A percentile compares a stretch with the other conserved stretches of the same genome.
These are phyloP conservation scores for Alloteropsis semialata DNA, from an alignment of 176 grass and related monocot species.

Conservation along the genomic window DNA sequence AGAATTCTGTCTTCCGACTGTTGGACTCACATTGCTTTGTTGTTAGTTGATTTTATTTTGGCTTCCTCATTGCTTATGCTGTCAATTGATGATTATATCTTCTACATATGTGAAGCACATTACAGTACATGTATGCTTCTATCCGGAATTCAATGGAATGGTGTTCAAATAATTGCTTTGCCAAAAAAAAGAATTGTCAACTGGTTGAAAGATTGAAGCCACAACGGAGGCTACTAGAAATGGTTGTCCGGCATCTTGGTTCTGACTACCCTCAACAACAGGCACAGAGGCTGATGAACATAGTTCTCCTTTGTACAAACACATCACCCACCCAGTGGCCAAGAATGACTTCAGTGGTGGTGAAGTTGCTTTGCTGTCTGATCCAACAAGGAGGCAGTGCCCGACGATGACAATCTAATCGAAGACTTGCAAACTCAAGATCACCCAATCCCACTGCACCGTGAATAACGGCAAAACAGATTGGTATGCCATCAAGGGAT, in stretches of 20 bases:
- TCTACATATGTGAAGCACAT: too few species aligned
- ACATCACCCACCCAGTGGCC: conserved; percentile 50
- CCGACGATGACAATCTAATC: conserved; percentile 30
- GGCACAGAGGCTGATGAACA: conserved; percentile 54
- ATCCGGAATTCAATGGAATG: too few species aligned
- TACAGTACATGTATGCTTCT: too few species aligned
- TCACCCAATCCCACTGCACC: neutral
- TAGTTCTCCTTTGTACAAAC: conserved; percentile 63
- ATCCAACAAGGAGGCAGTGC: conserved; percentile 29
- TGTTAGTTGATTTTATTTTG: too few species aligned
- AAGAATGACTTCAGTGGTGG: conserved; percentile 58
- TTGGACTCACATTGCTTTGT: neutral
- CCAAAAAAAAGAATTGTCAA: neutral
- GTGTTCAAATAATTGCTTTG: neutral
- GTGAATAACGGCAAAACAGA: conserved; percentile 31
- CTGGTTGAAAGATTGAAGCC: conserved; percentile 57
- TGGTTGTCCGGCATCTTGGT: conserved; percentile 54
- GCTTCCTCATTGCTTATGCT: too few species aligned
- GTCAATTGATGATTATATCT: too few species aligned
- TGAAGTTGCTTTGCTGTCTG: conserved; percentile 61
- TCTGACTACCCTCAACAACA: conserved; percentile 57
- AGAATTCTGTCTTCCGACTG: neutral
- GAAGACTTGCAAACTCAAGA: conserved; percentile 9
- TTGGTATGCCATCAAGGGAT: conserved; percentile 36
- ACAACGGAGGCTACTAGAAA: conserved; percentile 62